These are phyloP conservation scores for Trematosphaeria pertusa DNA, from an alignment of 2,329 filamentous ascomycete genomes.

Conservation along the genomic window DNA sequence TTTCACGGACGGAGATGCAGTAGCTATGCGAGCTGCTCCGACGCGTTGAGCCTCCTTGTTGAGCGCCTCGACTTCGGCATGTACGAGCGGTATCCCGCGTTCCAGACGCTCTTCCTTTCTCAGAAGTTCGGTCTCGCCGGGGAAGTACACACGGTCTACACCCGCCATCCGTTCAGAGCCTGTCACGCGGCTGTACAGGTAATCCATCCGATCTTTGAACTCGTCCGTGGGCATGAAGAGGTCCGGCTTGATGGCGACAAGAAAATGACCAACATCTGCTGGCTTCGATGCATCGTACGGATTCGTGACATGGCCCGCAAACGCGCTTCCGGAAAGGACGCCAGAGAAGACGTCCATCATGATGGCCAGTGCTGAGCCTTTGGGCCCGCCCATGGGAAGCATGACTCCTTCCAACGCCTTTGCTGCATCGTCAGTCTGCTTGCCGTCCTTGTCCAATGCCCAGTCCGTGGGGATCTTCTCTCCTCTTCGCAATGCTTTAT, in stretches of 20 bases:
- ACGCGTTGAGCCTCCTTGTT: conserved; percentile 58
- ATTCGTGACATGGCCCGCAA: conserved; percentile 76
- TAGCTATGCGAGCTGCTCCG: conserved; percentile 32
- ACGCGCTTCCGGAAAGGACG: conserved; percentile 77
- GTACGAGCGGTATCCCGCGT: conserved; percentile 58
- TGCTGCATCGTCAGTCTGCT: conserved; percentile 73
- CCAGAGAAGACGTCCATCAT: conserved; percentile 94
- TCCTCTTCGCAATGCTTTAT: conserved; percentile 71
- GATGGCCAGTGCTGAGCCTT: conserved; percentile 76
- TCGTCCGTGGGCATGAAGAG: conserved; percentile 75
- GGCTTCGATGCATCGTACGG: conserved; percentile 76
- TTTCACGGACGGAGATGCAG: conserved; percentile 20
- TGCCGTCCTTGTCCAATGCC: conserved; percentile 76
- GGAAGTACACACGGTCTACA: conserved; percentile 64
- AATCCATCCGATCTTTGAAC: conserved; percentile 69
- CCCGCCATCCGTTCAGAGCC: conserved; percentile 60
- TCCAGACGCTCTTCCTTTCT: conserved; percentile 50
- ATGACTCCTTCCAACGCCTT: conserved; percentile 74
- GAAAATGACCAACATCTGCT: conserved; percentile 76
- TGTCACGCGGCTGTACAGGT: conserved; percentile 63
- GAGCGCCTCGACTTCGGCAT: conserved; percentile 57
- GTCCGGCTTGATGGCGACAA: conserved; percentile 71
- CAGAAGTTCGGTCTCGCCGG: conserved; percentile 64
- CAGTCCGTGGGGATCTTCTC: conserved; percentile 76
- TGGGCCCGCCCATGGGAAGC: conserved; percentile 85